A percentile compares a stretch with the other conserved stretches of the same genome.
phyloP scores from a whole-genome alignment of 2,329 filamentous ascomycete species.

The Arachnopeziza araneosa region DNA sequence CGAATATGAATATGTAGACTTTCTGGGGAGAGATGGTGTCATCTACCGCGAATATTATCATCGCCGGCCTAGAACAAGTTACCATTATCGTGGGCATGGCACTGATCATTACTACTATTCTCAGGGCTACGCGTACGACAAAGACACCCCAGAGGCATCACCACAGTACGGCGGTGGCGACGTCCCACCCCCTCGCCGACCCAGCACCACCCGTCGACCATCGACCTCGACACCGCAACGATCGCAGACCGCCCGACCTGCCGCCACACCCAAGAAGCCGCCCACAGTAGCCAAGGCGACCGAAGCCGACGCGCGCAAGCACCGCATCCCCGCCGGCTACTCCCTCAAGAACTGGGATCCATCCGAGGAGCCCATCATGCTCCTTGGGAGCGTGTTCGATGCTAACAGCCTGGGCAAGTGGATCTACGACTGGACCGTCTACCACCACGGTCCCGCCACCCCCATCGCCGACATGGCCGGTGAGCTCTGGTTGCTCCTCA shows the following conservation, averaged over 20 bases:
- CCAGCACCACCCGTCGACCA: conserved; percentile 15
- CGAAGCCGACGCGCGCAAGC: conserved; percentile 53
- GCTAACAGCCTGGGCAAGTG: conserved; percentile 97
- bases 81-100: conserved; percentile 32
- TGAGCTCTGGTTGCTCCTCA: conserved; percentile 90
- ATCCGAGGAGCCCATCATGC: conserved; percentile 84
- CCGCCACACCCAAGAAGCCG: conserved; percentile 28
- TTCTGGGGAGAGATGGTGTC: conserved; percentile 22
- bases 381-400: conserved; percentile 93
- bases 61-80: conserved; percentile 26
- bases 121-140: conserved; percentile 28
- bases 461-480: conserved; percentile 88
- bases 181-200: conserved; percentile 20
- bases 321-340: conserved; percentile 81
- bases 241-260: conserved; percentile 22
- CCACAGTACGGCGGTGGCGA: conserved; percentile 18
- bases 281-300: conserved; percentile 45
- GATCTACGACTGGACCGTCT: conserved; percentile 99
- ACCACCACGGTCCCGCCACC: conserved; percentile 73
- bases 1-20: conserved; percentile 30
- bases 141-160: conserved; percentile 24
- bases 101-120: conserved; percentile 32
- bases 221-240: conserved; percentile 29
- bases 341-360: conserved; percentile 99
- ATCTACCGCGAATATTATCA: conserved; percentile 23